These are phyloP conservation scores for Neurospora sp. DNA, from an alignment of 2,329 filamentous ascomycete species.

Conservation along the genomic window DNA sequence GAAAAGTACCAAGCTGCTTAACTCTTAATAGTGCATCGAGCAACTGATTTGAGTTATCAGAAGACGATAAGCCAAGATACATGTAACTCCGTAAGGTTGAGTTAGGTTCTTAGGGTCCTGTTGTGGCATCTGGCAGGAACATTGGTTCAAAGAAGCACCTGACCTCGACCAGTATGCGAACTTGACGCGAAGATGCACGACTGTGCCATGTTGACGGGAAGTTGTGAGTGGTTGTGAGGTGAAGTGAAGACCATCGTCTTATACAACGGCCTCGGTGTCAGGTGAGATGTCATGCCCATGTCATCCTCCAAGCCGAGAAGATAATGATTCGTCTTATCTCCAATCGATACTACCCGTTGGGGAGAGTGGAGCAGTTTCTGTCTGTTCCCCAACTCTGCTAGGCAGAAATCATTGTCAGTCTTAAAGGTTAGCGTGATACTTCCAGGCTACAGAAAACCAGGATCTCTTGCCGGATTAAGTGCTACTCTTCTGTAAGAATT, in stretches of 20 bases:
- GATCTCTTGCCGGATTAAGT: too few species aligned
- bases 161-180: background rate
- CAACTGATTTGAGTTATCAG: background rate
- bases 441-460: too few species aligned
- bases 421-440: too few species aligned
- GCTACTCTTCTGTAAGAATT: too few species aligned
- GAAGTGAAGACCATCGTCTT: background rate
- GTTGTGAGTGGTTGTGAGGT: background rate
- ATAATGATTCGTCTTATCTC: background rate
- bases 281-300: background rate
- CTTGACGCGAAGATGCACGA: background rate
- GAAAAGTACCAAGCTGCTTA: background rate
- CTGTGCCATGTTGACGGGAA: background rate
- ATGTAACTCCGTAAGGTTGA: background rate
- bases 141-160: background rate
- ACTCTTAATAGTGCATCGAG: background rate
- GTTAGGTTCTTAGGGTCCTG: background rate
- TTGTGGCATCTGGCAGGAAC: background rate
- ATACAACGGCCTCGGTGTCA: background rate
- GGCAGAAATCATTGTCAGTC: too few species aligned
- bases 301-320: background rate
- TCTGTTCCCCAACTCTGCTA: too few species aligned
- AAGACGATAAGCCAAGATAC: background rate
- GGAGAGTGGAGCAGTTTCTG: too few species aligned
- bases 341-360: background rate